Conservation (phyloP, 495 filamentous ascomycete species). For the Neohortaea acidophila region DNA sequence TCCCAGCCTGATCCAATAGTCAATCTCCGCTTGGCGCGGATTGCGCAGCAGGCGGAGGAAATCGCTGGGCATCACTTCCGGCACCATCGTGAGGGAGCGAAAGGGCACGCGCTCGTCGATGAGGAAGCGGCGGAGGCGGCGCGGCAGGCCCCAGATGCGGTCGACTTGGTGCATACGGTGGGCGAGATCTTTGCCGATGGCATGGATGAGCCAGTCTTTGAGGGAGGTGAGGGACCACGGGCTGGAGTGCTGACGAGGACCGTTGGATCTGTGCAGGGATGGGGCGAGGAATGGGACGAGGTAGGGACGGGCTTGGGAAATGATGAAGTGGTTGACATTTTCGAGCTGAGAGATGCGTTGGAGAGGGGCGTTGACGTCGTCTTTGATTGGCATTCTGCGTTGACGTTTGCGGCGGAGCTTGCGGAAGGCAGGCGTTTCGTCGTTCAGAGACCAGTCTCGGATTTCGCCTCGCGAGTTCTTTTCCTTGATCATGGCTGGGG, state of each 20-base stretch:
- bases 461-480: slow-evolving; percentile 64
- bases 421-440: slow-evolving; percentile 26
- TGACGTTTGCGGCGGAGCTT: slow-evolving; percentile 53
- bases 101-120: slow-evolving; percentile 81
- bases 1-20: slow-evolving; percentile 74
- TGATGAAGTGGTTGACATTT: slow-evolving; percentile 82
- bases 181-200: slow-evolving; percentile 59
- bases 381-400: too few species aligned
- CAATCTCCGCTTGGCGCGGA: slow-evolving; percentile 57
- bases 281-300: slow-evolving; percentile 71
- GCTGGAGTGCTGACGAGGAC: slow-evolving; percentile 47
- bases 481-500: slow-evolving; percentile 67
- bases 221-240: slow-evolving; percentile 27
- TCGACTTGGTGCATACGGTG: slow-evolving; percentile 76
- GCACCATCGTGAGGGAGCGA: slow-evolving; percentile 65
- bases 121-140: slow-evolving; percentile 54
- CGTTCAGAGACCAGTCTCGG: slow-evolving; percentile 51
- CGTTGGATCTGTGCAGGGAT: too few species aligned
- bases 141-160: slow-evolving; percentile 55
- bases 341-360: slow-evolving; percentile 77
- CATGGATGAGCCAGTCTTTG: slow-evolving; percentile 47
- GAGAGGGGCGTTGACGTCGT: slow-evolving; percentile 69
- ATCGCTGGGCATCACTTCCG: slow-evolving; percentile 56
- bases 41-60: slow-evolving; percentile 64
- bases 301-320: slow-evolving; percentile 64